Evolutionary conservation across 164 flowering plant species (phyloP), one percentile per base, ranked within the genome.

Genomic region (Pachysandra terminalis): DNA sequence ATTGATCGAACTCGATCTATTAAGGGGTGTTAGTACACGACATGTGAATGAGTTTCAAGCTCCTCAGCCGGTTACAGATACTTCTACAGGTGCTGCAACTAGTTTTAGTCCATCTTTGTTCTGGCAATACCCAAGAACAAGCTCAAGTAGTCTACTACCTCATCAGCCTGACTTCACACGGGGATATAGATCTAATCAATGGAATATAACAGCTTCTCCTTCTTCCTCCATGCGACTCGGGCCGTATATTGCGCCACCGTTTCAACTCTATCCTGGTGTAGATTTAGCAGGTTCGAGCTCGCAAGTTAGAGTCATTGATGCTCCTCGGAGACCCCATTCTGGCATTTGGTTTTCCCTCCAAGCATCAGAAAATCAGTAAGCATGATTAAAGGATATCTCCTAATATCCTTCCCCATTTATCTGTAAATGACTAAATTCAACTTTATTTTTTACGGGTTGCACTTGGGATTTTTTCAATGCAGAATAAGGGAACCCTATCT

Each of bases 311-410:
- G 76, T 90, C 17, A 60, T 92, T 0, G 82, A 88, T 59, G 82
- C 93, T 41, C 97, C 97, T 0, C 70, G 82, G 37, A 84, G 96
- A 73, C 89, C 87, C 55, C 85, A 84, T 69, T 79, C 93, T 19
- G 97, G 97, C 27, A 65, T 95, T 72, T 95, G 99, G 99, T 95
- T 93, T 73, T 69, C 77, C 73, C 87, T 95, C 6, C 94, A 86
- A 82, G 90, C 98, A 5, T 88, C 90, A 17, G 82, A 76, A 71
- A 86, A 79, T 53, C 98, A 93, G 98, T 93, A 82, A 80, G 97
- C 74, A 24, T 15, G 40, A 58, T n/a, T 13, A 12, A 67, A 56
- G 16, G 16, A 35, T 27, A 19, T 13, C 21, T 21, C 28, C 4
- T 19, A 4, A 23, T 26, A 5, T 19, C 9, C 21, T 55, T 49